Percentiles rank a stretch among this genome's conserved stretches.
Conservation (phyloP, 1,139 yeast genomes). For the Scheffersomyces quercinus region DNA sequence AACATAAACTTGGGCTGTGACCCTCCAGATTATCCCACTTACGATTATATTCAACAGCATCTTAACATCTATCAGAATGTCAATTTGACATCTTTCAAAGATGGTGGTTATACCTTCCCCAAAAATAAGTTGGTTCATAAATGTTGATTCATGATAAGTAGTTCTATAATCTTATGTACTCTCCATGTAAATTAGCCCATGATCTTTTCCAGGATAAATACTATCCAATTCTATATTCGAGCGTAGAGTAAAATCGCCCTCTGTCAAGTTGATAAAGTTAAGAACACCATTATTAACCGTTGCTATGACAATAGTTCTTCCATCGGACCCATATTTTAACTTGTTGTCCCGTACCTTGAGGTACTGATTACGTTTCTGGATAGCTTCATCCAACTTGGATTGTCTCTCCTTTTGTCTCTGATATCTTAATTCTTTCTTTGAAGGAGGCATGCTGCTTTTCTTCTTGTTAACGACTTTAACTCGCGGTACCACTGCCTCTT, state of each 20-base stretch:
- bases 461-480: constrained; percentile 7
- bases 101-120: constrained; percentile 26
- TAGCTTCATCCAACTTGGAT: constrained; percentile 23
- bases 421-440: constrained; percentile 18
- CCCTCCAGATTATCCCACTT: constrained; percentile 25
- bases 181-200: constrained; percentile 20
- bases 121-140: constrained; percentile 18
- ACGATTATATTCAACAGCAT: constrained; percentile 23
- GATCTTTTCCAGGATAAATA: constrained; percentile 14
- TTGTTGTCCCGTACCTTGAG: constrained; percentile 27
- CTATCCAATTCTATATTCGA: constrained; percentile 18
- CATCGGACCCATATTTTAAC: constrained; percentile 42
- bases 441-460: constrained; percentile 11
- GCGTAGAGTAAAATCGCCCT: constrained; percentile 56
- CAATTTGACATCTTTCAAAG: constrained; percentile 22
- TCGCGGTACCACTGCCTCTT: constrained; percentile 5
- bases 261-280: constrained; percentile 61
- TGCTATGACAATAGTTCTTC: constrained; percentile 58
- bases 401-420: constrained; percentile 28
- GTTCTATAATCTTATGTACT: too few relatives aligned
- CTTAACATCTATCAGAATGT: constrained; percentile 21
- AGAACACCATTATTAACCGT: constrained; percentile 72
- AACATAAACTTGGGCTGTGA: constrained; percentile 25
- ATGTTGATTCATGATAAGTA: constrained; percentile 2
- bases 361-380: constrained; percentile 27